Conservation (phyloP, 768 basidiomycete species). For the Coprinopsis strossmayeri region DNA sequence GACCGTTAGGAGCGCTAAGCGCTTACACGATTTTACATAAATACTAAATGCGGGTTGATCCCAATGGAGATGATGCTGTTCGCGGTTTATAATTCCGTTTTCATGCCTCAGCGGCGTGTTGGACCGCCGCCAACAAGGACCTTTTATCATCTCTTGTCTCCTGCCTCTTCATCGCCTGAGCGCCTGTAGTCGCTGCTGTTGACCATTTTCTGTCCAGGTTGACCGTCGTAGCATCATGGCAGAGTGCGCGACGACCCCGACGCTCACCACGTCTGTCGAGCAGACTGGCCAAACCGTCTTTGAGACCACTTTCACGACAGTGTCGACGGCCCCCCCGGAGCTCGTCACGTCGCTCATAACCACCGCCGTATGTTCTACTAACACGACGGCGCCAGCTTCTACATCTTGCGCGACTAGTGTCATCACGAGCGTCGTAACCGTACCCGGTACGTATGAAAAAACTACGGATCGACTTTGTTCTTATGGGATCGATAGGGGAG, state of each 20-base stretch:
- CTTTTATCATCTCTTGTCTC: background rate
- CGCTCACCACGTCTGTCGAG: background rate
- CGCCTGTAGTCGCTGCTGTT: too few relatives aligned
- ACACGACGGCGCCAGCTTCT: background rate
- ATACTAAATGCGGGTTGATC: too few relatives aligned
- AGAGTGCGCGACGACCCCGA: background rate
- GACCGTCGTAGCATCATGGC: constrained; percentile 2
- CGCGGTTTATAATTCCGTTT: constrained; percentile 1
- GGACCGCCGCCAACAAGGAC: background rate
- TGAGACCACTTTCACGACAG: background rate
- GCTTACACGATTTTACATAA: too few relatives aligned
- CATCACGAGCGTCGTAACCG: background rate
- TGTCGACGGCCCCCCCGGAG: background rate
- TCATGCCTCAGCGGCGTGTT: constrained; percentile 5
- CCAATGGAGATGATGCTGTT: background rate
- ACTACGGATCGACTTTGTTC: background rate
- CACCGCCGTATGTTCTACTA: background rate
- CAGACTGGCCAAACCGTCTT: background rate
- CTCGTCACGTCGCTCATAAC: background rate
- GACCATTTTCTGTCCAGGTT: too few relatives aligned
- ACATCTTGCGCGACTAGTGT: background rate
- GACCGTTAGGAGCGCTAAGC: too few relatives aligned
- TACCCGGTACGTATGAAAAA: background rate
- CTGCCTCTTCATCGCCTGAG: background rate
- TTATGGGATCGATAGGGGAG: background rate